phyloP scores from a whole-genome alignment of 331 rosid genomes.

The Pyrus hybrid region DNA sequence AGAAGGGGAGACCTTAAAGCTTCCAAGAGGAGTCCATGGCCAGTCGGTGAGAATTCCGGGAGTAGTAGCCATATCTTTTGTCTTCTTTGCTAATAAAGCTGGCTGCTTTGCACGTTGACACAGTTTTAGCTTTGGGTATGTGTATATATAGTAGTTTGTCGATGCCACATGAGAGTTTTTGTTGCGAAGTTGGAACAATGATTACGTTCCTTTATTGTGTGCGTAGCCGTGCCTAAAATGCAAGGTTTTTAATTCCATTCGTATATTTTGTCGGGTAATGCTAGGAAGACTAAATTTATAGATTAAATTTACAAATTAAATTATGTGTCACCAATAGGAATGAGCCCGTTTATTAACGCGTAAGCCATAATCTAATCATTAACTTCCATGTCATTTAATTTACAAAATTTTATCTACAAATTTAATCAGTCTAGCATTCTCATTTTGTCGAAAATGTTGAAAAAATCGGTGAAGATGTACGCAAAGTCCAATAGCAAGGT shows the following conservation, averaged over 20 bases:
- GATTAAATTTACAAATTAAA: no score
- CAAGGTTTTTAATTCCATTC: not conserved
- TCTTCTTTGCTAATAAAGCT: not conserved
- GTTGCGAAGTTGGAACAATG: not conserved
- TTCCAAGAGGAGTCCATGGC: constrained; percentile 73
- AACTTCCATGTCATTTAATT: no score
- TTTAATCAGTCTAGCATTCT: no score
- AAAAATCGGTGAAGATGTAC: not conserved
- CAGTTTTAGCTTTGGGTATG: not conserved
- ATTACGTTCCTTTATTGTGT: not conserved
- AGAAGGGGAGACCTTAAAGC: constrained; percentile 37
- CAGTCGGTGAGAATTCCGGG: constrained; percentile 68
- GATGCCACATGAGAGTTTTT: not conserved
- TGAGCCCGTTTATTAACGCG: no score
- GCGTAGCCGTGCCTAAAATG: not conserved
- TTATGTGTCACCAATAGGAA: no score
- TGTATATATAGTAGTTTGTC: not conserved
- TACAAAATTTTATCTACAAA: no score
- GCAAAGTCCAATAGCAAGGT: not conserved
- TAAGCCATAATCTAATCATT: no score
- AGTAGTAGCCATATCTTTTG: not conserved
- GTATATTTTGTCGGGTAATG: not conserved
- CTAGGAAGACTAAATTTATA: no score
- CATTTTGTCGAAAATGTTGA: not conserved
- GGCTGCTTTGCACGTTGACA: not conserved